Evolutionary conservation across 2,329 filamentous ascomycete genomes (phyloP).

Genomic region (Chrysosporium queenslandicum): DNA sequence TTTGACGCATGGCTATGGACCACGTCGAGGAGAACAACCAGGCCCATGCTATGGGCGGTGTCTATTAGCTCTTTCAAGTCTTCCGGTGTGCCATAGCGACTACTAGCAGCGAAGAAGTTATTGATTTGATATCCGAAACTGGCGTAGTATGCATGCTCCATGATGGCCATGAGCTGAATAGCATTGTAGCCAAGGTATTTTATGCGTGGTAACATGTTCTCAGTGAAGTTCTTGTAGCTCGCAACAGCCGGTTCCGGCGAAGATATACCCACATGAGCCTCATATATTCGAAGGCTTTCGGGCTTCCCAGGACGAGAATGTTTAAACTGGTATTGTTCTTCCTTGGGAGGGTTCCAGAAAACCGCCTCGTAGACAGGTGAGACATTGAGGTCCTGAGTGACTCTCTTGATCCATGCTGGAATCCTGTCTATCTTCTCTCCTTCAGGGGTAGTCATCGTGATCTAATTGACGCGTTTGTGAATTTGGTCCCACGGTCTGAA

Average conservation of each 20-base stretch:
- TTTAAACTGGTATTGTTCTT: slow-evolving; percentile 74
- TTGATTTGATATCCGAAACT: slow-evolving; percentile 99
- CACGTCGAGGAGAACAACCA: slow-evolving; percentile 85
- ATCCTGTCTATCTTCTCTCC: slow-evolving; percentile 78
- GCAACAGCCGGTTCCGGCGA: slow-evolving; percentile 79
- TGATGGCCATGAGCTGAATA: slow-evolving; percentile 96
- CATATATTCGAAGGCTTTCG: slow-evolving; percentile 79
- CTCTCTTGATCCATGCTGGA: slow-evolving; percentile 94
- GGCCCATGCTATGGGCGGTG: slow-evolving; percentile 80
- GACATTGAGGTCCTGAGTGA: slow-evolving; percentile 81
- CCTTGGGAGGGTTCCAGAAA: slow-evolving; percentile 86
- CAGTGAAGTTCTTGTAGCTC: slow-evolving; percentile 95
- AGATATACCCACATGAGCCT: slow-evolving; percentile 97
- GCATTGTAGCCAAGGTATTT: slow-evolving; percentile 87
- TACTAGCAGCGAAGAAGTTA: slow-evolving; percentile 96
- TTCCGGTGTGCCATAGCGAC: slow-evolving; percentile 84
- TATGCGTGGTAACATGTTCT: slow-evolving; percentile 84
- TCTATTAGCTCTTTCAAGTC: slow-evolving; percentile 95
- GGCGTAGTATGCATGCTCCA: slow-evolving; percentile 99
- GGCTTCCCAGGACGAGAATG: slow-evolving; percentile 74
- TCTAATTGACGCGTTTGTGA: slow-evolving; percentile 42
- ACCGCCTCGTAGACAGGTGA: slow-evolving; percentile 89
- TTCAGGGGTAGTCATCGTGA: slow-evolving; percentile 68
- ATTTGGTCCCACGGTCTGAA: background rate
- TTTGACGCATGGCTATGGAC: slow-evolving; percentile 98